phyloP scores from a whole-genome alignment of 1,284 basidiomycete species.

The Cryptococcus hybrid region DNA sequence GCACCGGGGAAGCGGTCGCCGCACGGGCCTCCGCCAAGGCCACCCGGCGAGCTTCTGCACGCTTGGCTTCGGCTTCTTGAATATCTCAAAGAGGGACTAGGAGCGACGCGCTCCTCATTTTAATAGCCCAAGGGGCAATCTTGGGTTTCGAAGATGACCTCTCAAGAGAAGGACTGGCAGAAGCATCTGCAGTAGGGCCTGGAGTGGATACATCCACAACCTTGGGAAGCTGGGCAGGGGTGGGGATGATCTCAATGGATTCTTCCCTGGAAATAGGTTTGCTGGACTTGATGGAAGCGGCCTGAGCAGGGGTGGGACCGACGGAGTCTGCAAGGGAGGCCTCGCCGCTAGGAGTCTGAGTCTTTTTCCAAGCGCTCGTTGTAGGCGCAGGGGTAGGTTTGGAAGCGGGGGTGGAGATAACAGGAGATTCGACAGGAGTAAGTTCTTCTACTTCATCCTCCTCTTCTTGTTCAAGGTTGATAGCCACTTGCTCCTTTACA shows the following conservation, averaged over 20 bases:
- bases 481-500: background rate
- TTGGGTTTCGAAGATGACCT: slow-evolving; percentile 47
- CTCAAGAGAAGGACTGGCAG: slow-evolving; percentile 61
- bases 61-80: slow-evolving; percentile 87
- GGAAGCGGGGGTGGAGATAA: slow-evolving; percentile 1
- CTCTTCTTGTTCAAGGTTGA: slow-evolving; percentile 2
- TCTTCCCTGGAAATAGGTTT: slow-evolving; percentile 20
- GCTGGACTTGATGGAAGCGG: slow-evolving; percentile 8
- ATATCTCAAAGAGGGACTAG: slow-evolving; percentile 84
- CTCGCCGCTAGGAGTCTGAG: slow-evolving; percentile 8
- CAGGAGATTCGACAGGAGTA: slow-evolving; percentile 5
- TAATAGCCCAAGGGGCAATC: slow-evolving; percentile 46
- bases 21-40: slow-evolving; percentile 60
- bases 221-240: slow-evolving; percentile 6
- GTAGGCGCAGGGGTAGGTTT: slow-evolving; percentile 4
- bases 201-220: slow-evolving; percentile 17
- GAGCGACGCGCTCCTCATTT: slow-evolving; percentile 52
- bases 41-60: slow-evolving; percentile 63
- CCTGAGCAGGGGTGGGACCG: slow-evolving; percentile 31
- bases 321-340: slow-evolving; percentile 12
- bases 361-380: slow-evolving; percentile 5
- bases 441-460: slow-evolving; percentile 5
- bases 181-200: slow-evolving; percentile 8
- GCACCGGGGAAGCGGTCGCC: slow-evolving; percentile 50
- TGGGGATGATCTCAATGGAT: background rate